These are phyloP conservation scores for Zelonia costaricensis DNA, from an alignment of 208 protist genomes.

Conservation along the genomic window DNA sequence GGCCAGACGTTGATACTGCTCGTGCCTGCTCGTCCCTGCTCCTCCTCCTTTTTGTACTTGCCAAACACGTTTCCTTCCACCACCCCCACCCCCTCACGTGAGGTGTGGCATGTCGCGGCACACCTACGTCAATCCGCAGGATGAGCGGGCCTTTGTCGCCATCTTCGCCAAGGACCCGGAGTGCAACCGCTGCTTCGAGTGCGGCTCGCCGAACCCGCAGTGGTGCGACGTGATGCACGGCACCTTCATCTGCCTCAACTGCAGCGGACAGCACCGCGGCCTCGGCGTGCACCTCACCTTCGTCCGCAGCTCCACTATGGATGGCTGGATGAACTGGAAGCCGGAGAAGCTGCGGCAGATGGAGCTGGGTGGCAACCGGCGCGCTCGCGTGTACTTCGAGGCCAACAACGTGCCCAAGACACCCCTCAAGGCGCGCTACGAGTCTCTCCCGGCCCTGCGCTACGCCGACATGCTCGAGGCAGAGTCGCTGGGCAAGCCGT, in stretches of 20 bases:
- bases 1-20: too few species aligned
- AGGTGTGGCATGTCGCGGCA: conserved; percentile 2
- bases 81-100: not conserved
- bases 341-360: conserved; percentile 91
- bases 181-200: conserved; percentile 90
- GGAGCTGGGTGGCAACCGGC: conserved; percentile 89
- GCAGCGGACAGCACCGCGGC: conserved; percentile 90
- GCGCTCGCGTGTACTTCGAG: conserved; percentile 88
- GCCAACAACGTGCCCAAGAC: conserved; percentile 57
- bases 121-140: conserved; percentile 52
- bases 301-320: conserved; percentile 93
- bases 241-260: conserved; percentile 92
- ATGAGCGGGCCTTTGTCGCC: conserved; percentile 56
- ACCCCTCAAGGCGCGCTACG: conserved; percentile 75
- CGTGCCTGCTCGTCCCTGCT: conserved; percentile 4
- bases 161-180: conserved; percentile 81
- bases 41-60: conserved; percentile 7
- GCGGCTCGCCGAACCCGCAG: conserved; percentile 85
- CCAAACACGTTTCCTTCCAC: not conserved
- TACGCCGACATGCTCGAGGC: conserved; percentile 85
- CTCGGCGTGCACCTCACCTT: conserved; percentile 94
- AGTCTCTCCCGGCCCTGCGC: conserved; percentile 74
- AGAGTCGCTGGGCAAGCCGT: conserved; percentile 66
- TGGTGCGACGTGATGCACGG: conserved; percentile 91
- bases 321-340: conserved; percentile 91